A percentile compares a stretch with the other conserved stretches of the same genome.
phyloP scores from a whole-genome alignment of 2,329 filamentous ascomycete species.

The Annulohypoxylon truncatum region DNA sequence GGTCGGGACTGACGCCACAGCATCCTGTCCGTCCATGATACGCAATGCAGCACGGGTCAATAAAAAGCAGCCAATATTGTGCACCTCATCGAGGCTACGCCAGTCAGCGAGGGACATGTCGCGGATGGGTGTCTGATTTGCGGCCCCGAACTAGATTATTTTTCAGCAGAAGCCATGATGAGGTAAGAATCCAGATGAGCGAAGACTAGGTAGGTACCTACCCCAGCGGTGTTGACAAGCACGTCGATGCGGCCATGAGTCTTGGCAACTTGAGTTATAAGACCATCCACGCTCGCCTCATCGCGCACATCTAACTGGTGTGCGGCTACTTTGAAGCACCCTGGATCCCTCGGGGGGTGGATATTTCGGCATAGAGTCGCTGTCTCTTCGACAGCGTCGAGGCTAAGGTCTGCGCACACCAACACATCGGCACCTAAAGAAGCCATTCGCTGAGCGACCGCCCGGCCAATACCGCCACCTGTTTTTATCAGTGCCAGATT shows the following conservation, averaged over 20 bases:
- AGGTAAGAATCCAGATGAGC: too few relatives aligned
- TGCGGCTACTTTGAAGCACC: too few relatives aligned
- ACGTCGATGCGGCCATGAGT: conserved; percentile 35
- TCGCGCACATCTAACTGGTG: too few relatives aligned
- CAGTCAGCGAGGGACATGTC: conserved; percentile 36
- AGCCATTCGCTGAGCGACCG: conserved; percentile 30
- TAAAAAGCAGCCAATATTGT: conserved; percentile 40
- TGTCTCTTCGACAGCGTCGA: conserved; percentile 34
- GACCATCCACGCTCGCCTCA: conserved; percentile 24
- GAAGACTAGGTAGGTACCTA: too few relatives aligned
- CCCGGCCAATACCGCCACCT: conserved; percentile 36
- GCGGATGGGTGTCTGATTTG: conserved; percentile 32
- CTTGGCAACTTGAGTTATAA: conserved; percentile 26
- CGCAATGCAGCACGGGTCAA: too few relatives aligned
- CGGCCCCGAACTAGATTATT: conserved; percentile 22
- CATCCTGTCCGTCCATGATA: too few relatives aligned
- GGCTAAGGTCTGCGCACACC: conserved; percentile 34
- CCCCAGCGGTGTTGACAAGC: conserved; percentile 34
- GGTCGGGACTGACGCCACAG: conserved; percentile 3
- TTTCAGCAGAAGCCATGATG: not conserved
- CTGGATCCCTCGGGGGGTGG: too few relatives aligned
- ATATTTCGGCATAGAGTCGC: conserved; percentile 29
- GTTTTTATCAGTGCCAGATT: not conserved
- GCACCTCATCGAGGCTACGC: conserved; percentile 36
- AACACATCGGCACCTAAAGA: conserved; percentile 33